phyloP scores from a whole-genome alignment of 2,329 filamentous ascomycete species.

The Dothiorella sarmentorum region DNA sequence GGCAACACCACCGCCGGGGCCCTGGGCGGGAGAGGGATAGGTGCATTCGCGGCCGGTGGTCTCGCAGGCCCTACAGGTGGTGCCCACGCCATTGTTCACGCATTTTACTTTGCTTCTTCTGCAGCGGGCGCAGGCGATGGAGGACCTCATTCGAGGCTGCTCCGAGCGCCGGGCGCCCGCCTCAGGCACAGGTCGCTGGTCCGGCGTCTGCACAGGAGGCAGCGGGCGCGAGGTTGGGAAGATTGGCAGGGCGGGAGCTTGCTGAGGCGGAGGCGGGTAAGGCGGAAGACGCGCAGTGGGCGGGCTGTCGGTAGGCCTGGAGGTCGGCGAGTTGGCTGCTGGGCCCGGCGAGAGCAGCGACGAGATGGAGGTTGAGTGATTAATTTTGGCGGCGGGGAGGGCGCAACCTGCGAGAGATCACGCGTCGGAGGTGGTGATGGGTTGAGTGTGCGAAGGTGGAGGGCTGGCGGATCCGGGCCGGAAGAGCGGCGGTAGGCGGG shows the following conservation, averaged over 20 bases:
- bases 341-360: conserved; percentile 17
- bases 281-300: conserved; percentile 15
- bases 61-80: conserved; percentile 71
- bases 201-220: conserved; percentile 11
- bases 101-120: conserved; percentile 84
- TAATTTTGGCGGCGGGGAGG: conserved; percentile 17
- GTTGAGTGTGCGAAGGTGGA: not conserved
- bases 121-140: conserved; percentile 74
- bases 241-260: conserved; percentile 7
- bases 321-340: not conserved
- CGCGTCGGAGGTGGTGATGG: not conserved
- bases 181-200: conserved; percentile 10
- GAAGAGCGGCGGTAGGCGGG: not conserved
- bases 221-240: conserved; percentile 12
- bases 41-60: conserved; percentile 68
- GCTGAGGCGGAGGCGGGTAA: conserved; percentile 12
- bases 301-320: conserved; percentile 14
- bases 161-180: conserved; percentile 23
- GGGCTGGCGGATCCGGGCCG: conserved; percentile 5
- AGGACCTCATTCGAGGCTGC: conserved; percentile 61
- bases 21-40: conserved; percentile 57
- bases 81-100: conserved; percentile 70
- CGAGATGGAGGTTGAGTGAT: conserved; percentile 18
- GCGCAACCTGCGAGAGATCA: conserved; percentile 15
- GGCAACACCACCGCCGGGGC: conserved; percentile 27